Percentiles rank a stretch among this genome's conserved stretches.
These are phyloP conservation scores for Penicillium arizonense DNA, from an alignment of 495 filamentous ascomycete species.

Conservation along the genomic window DNA sequence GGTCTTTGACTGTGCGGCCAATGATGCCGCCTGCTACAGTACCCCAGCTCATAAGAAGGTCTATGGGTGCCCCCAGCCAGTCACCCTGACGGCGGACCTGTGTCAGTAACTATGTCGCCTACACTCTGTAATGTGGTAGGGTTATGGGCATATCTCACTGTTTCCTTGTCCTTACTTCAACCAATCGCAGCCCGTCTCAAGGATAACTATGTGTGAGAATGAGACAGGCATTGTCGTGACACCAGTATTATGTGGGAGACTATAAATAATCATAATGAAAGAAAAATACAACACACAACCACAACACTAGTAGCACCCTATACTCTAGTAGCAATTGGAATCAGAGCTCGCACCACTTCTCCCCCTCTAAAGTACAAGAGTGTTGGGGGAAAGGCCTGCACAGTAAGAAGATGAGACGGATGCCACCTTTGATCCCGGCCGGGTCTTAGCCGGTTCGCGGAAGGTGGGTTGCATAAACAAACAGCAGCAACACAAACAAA, in stretches of 20 bases:
- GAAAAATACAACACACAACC: conserved; percentile 1
- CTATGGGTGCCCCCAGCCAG: conserved; percentile 29
- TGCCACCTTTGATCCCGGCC: too few species aligned
- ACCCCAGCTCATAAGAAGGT: conserved; percentile 29
- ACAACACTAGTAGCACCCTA: not conserved
- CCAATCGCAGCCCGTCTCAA: conserved; percentile 4
- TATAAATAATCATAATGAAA: conserved; percentile 1
- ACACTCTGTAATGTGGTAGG: conserved; percentile 2
- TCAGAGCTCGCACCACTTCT: too few species aligned
- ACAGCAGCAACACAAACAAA: too few species aligned
- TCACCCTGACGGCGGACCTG: conserved; percentile 21
- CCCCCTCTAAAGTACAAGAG: too few species aligned
- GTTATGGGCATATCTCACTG: conserved; percentile 5
- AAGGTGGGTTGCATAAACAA: too few species aligned
- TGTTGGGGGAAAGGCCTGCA: too few species aligned
- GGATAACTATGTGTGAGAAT: conserved; percentile 1
- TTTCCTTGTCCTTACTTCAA: conserved; percentile 11
- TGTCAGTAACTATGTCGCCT: conserved; percentile 17
- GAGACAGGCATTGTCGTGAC: conserved; percentile 8
- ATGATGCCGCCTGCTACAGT: conserved; percentile 29
- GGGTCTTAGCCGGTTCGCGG: too few species aligned
- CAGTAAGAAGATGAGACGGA: too few species aligned
- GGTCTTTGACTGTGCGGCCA: conserved; percentile 27
- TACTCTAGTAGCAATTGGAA: too few species aligned
- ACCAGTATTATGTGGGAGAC: conserved; percentile 1